These are phyloP conservation scores for Hippophae rhamnoides DNA, from an alignment of 306 rosid species.

Conservation along the genomic window DNA sequence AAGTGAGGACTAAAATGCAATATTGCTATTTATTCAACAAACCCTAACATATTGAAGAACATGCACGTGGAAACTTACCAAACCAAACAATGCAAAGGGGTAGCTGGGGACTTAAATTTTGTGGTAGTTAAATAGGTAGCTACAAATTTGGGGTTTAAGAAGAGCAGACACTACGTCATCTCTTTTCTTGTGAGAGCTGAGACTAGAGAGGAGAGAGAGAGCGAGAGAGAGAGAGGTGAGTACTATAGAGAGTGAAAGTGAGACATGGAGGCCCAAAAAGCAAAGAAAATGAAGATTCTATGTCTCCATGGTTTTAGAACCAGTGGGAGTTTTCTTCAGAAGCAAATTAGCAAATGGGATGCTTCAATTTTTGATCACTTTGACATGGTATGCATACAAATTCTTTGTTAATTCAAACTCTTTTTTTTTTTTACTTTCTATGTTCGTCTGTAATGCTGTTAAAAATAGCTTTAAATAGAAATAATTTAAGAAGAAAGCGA, in stretches of 20 bases:
- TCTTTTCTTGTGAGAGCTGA: neutral
- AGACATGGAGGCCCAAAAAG: constrained; percentile 14
- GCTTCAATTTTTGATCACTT: constrained; percentile 60
- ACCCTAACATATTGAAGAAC: neutral
- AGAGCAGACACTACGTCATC: neutral
- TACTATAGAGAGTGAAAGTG: neutral
- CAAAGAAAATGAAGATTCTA: constrained; percentile 52
- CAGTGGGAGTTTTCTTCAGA: constrained; percentile 61
- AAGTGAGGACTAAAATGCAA: too few relatives aligned
- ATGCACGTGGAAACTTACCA: constrained; percentile 17
- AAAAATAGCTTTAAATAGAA: too few relatives aligned
- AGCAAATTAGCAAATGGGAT: constrained; percentile 84
- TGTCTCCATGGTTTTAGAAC: constrained; percentile 95
- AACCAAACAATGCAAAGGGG: neutral
- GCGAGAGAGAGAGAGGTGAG: neutral
- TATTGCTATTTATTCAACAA: too few relatives aligned
- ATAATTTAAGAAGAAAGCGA: neutral
- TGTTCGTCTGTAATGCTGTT: too few relatives aligned
- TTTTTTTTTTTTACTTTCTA: neutral
- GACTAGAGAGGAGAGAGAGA: neutral
- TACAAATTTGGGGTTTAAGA: neutral
- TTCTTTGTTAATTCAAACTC: neutral
- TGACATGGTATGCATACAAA: constrained; percentile 34
- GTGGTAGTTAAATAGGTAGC: constrained; percentile 5
- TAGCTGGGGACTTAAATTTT: constrained; percentile 1